Percentiles rank a stretch among this genome's conserved stretches.
phyloP scores from a whole-genome alignment of 2,329 filamentous ascomycete species.

The Colletotrichum tofieldiae region DNA sequence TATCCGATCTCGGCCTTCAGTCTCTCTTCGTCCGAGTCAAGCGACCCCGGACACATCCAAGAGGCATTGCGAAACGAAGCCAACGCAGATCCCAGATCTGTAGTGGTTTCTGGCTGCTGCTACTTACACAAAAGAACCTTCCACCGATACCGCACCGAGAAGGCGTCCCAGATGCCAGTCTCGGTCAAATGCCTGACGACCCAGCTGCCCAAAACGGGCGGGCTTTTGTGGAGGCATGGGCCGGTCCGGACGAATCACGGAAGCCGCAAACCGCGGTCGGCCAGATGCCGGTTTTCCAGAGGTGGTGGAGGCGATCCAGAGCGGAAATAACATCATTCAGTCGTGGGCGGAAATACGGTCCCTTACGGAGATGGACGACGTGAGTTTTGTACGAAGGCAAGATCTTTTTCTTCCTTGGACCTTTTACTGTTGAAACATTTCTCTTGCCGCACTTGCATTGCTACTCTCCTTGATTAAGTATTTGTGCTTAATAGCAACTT shows the following conservation, averaged over 20 bases:
- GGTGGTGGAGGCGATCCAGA: constrained; percentile 30
- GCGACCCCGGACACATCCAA: background rate
- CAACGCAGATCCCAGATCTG: background rate
- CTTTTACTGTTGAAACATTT: background rate
- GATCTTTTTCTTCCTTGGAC: background rate
- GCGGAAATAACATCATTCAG: constrained; percentile 40
- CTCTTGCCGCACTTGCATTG: background rate
- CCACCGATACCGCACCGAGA: constrained; percentile 36
- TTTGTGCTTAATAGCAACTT: too few species aligned
- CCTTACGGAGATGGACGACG: constrained; percentile 13
- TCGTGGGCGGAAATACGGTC: constrained; percentile 7
- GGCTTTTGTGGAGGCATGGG: constrained; percentile 22
- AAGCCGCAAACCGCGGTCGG: constrained; percentile 5
- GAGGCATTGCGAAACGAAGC: background rate
- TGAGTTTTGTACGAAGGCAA: constrained; percentile 17
- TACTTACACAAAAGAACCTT: too few species aligned
- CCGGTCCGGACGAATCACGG: constrained; percentile 36
- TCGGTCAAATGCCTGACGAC: constrained; percentile 9
- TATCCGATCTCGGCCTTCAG: background rate
- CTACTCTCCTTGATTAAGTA: background rate
- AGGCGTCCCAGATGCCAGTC: constrained; percentile 1
- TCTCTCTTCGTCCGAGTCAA: background rate
- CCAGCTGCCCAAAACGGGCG: constrained; percentile 24
- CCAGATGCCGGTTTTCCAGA: constrained; percentile 28
- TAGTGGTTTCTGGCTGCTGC: background rate